Evolutionary conservation across 345 rosid genomes (phyloP).

Genomic region (Bruguiera gymnorhiza): DNA sequence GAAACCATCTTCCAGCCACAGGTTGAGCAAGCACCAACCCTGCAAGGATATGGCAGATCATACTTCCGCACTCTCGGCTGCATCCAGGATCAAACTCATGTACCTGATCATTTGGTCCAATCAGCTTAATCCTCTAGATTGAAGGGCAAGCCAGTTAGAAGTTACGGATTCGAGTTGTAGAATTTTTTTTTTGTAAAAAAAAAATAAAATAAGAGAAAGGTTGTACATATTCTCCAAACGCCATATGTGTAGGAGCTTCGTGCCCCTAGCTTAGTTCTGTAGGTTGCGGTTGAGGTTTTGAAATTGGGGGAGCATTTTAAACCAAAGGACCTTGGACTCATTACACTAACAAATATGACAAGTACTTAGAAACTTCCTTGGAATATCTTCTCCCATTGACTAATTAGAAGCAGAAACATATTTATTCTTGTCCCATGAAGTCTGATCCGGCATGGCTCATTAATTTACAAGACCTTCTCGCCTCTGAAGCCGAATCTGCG

Average conservation of each 20-base stretch:
- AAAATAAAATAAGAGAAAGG: no score
- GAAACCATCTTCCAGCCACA: slow-evolving; percentile 23
- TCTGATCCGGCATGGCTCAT: no score
- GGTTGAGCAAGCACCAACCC: slow-evolving; percentile 30
- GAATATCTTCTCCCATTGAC: no score
- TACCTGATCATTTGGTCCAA: slow-evolving; percentile 22
- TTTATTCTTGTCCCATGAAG: no score
- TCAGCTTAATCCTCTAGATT: slow-evolving; percentile 15
- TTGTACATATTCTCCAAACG: no score
- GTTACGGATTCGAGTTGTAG: no score
- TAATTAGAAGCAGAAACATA: no score
- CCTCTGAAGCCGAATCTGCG: slow-evolving; percentile 52
- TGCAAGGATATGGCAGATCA: slow-evolving; percentile 29
- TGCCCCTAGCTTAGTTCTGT: neutral
- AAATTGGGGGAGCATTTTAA: slow-evolving; percentile 37
- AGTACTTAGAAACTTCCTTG: no score
- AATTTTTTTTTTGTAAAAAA: no score
- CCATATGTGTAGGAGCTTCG: no score
- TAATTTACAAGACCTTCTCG: no score
- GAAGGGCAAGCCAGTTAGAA: no score
- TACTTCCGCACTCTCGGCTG: slow-evolving; percentile 25
- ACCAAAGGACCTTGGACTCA: slow-evolving; percentile 23
- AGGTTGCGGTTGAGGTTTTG: slow-evolving; percentile 27
- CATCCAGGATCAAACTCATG: slow-evolving; percentile 26
- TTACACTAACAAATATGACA: slow-evolving; percentile 1